A percentile compares a stretch with the other conserved stretches of the same genome.
phyloP scores from a whole-genome alignment of 495 filamentous ascomycete genomes.

The Darksidea phi region DNA sequence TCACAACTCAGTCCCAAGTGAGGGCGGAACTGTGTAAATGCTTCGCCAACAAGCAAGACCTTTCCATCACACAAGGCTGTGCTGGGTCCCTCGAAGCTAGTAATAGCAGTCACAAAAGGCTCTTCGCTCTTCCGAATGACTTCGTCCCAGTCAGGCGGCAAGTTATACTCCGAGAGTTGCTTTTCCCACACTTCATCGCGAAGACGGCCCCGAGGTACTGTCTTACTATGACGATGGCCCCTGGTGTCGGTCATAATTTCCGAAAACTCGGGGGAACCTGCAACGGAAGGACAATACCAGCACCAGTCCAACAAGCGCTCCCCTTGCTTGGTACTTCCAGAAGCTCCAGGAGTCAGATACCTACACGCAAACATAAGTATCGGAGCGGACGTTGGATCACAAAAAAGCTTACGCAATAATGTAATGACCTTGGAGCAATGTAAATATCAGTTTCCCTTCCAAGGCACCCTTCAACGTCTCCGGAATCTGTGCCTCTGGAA shows the following conservation, averaged over 20 bases:
- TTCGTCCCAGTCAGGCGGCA: not conserved
- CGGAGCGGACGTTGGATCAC: too few species aligned
- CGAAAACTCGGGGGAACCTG: not conserved
- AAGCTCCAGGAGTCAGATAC: not conserved
- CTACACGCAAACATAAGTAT: not conserved
- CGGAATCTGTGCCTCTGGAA: constrained; percentile 33
- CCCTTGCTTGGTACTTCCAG: not conserved
- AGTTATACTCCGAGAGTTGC: not conserved
- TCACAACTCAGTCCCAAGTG: not conserved
- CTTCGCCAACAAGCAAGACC: not conserved
- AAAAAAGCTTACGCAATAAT: constrained; percentile 47
- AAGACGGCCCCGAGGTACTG: not conserved
- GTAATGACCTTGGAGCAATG: constrained; percentile 39
- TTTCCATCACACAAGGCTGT: not conserved
- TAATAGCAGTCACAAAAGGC: not conserved
- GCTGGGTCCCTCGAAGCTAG: not conserved
- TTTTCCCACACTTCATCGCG: not conserved
- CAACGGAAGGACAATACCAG: not conserved
- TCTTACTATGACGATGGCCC: not conserved
- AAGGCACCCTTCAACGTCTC: constrained; percentile 7
- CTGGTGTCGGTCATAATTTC: not conserved
- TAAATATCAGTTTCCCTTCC: constrained; percentile 5
- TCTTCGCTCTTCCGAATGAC: not conserved
- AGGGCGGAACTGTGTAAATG: not conserved
- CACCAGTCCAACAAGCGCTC: not conserved